Percentiles rank a stretch among this genome's conserved stretches.
Evolutionary conservation across 1,139 yeast species (phyloP).

Genomic region (Geotrichum armillariae): DNA sequence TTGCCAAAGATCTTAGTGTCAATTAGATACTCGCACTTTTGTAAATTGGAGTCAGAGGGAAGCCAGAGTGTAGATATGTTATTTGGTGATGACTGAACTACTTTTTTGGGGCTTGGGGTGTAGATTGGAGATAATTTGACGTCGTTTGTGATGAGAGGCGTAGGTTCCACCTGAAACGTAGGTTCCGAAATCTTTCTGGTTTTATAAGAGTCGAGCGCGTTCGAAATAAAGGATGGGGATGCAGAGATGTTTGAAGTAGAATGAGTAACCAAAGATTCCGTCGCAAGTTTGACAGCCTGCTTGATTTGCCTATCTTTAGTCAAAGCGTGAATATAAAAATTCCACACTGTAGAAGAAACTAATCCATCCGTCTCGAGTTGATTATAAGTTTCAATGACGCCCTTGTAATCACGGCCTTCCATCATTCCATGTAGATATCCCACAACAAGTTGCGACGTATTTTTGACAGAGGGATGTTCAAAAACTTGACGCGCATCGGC

Average conservation of each 20-base stretch:
- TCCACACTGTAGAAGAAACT: conserved; percentile 8
- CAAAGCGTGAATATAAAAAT: conserved; percentile 11
- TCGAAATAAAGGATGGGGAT: conserved; percentile 2
- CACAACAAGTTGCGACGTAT: conserved; percentile 2
- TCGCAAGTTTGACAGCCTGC: conserved; percentile 12
- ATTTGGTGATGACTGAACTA: neutral
- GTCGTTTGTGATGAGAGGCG: neutral
- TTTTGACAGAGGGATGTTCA: conserved; percentile 5
- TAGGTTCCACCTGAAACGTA: neutral
- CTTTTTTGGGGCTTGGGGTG: neutral
- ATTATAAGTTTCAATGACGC: conserved; percentile 4
- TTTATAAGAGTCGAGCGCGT: neutral
- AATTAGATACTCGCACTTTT: conserved; percentile 3
- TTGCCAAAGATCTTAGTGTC: conserved; percentile 4
- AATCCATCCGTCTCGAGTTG: neutral
- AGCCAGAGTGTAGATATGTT: neutral
- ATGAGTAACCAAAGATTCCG: conserved; percentile 5
- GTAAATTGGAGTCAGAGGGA: neutral
- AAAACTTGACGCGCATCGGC: conserved; percentile 8
- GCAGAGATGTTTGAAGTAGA: neutral
- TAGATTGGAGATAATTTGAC: conserved; percentile 6
- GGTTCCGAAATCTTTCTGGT: neutral
- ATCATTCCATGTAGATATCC: conserved; percentile 13
- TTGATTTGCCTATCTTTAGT: conserved; percentile 1
- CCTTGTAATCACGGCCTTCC: conserved; percentile 10